Base-by-base conservation (phyloP, 441 rosid species). In the Erodium texanum region DNA sequence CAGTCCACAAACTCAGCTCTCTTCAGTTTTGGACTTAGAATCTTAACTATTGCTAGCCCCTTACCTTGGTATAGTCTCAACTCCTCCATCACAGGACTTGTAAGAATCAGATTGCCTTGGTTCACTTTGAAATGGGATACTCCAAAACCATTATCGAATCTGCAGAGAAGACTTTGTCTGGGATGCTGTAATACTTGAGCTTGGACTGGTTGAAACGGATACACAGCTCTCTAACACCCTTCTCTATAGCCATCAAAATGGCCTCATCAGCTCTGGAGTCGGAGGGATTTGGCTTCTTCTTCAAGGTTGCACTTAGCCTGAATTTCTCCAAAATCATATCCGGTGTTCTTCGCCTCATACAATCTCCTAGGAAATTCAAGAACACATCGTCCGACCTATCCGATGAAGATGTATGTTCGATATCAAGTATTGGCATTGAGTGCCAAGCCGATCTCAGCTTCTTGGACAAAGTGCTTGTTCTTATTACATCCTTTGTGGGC, bases 41-140 rank as follows among this genome's bases (percentile, higher is more conserved):
- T n/a, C 52, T 22, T 41, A 23, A 43, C 11, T 22, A 0, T 15
- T 22, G 20, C 19, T 48, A 69, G 2, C 63, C 67, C 69, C 5
- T 1, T 5, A 29, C 73, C 64, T 1, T 2, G 2, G 11, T 0
- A 1, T 7, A 74, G 62, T 2, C 19, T 65, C 52, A 69, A 14
- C 8, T 74, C 59, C 29, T 65, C 72, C 5, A 45, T 9, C 6
- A 10, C 6, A 4, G 65, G 38, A n/a, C 23, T 43, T 9, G 24
- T 45, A 0, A 14, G 18, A 16, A 58, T 38, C 7, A 41, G 29
- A 22, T 23, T 24, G 2, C 4, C 5, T 29, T 22, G 24, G 54
- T 45, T 7, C 62, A 74, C 24, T 23, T 65, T 9, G 29, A 69
- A 69, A 10, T 69, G 63, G 3, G 27, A 29, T 2, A 74, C 62